Evolutionary conservation across 129 eudicot genomes (phyloP).

Genomic region (Lonicera japonica): DNA sequence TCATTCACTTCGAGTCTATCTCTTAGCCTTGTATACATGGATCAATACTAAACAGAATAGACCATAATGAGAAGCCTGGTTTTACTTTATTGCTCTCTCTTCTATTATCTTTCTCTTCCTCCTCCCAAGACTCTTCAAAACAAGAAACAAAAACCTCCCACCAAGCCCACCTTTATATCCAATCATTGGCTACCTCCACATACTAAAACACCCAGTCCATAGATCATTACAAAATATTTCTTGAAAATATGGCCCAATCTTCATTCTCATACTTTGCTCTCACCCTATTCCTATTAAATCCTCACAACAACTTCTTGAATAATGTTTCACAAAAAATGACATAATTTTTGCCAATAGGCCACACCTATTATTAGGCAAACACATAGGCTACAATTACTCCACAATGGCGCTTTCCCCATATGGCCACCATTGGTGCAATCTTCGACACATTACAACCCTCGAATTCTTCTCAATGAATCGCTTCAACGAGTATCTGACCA

Average conservation of each 20-base stretch:
- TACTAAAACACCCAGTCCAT: too few relatives aligned
- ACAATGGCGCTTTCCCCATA: constrained; percentile 6
- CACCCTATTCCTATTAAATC: constrained; percentile 25
- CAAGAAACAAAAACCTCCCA: constrained; percentile 3
- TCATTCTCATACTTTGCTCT: constrained; percentile 25
- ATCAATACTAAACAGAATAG: too few relatives aligned
- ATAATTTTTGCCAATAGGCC: constrained; percentile 39
- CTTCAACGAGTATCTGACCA: too few relatives aligned
- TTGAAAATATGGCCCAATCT: constrained; percentile 33
- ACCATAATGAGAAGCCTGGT: too few relatives aligned
- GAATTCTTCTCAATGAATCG: constrained; percentile 11
- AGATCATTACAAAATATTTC: constrained; percentile 7
- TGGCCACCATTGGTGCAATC: constrained; percentile 15
- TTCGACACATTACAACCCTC: constrained; percentile 6
- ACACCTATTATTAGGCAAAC: not conserved
- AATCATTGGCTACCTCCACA: too few relatives aligned
- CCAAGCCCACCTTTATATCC: too few relatives aligned
- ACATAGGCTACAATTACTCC: constrained; percentile 12
- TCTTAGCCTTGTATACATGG: too few relatives aligned
- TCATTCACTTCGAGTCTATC: too few relatives aligned
- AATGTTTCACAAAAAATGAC: constrained; percentile 47
- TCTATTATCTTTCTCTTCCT: too few relatives aligned
- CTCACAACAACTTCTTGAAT: constrained; percentile 30
- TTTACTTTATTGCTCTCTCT: too few relatives aligned
- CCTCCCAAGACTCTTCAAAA: too few relatives aligned